These are phyloP conservation scores for Aspergillus cejpii DNA, from an alignment of 2,329 filamentous ascomycete species.

Conservation along the genomic window DNA sequence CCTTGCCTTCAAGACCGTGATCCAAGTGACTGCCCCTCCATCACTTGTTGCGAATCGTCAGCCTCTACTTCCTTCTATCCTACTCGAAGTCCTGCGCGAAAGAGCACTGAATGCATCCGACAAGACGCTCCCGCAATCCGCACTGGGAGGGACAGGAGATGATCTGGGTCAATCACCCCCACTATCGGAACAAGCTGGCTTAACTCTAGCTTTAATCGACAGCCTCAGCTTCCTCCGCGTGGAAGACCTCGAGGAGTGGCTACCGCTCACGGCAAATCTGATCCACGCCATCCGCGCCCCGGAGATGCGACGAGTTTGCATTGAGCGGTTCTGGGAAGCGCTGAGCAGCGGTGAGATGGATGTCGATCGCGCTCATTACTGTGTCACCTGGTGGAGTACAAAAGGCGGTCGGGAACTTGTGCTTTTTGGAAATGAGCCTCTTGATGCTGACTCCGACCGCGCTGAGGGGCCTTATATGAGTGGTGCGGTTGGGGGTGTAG, in stretches of 20 bases:
- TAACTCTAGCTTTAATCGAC: conserved; percentile 72
- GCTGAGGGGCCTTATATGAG: conserved; percentile 47
- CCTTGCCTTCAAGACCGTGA: conserved; percentile 76
- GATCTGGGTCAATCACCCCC: conserved; percentile 29
- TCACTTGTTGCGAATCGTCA: conserved; percentile 66
- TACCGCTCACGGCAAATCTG: conserved; percentile 62
- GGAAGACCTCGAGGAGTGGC: conserved; percentile 69
- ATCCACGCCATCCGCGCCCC: conserved; percentile 59
- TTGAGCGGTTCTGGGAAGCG: conserved; percentile 70
- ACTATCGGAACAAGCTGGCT: conserved; percentile 67
- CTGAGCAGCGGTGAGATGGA: conserved; percentile 80
- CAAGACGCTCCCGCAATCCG: conserved; percentile 41
- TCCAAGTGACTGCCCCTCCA: conserved; percentile 74
- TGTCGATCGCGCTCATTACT: conserved; percentile 69
- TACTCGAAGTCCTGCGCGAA: conserved; percentile 70
- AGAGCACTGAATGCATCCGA: conserved; percentile 54
- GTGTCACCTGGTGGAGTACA: conserved; percentile 80
- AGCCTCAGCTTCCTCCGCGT: conserved; percentile 67
- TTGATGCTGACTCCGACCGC: conserved; percentile 16
- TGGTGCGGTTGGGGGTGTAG: conserved; percentile 43
- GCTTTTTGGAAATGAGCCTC: conserved; percentile 39
- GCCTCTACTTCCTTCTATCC: conserved; percentile 68
- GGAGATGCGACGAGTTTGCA: conserved; percentile 57
- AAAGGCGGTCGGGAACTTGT: conserved; percentile 54
- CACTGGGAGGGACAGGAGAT: conserved; percentile 29